phyloP scores from a whole-genome alignment of 1,284 basidiomycete genomes.

The Heliocybe sulcata region DNA sequence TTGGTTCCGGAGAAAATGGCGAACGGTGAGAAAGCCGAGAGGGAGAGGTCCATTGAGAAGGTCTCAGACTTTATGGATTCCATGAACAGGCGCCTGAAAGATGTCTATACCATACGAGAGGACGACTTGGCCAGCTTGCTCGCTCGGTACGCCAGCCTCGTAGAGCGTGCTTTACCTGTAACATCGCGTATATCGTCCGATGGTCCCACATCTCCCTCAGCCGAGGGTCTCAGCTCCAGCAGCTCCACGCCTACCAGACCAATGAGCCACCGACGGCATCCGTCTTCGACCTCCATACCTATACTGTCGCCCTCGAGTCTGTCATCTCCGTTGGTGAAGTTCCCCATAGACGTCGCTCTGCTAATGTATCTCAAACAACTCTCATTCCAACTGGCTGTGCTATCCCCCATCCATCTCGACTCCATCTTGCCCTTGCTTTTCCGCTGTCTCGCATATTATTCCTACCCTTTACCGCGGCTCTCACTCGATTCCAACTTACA shows the following conservation, averaged over 20 bases:
- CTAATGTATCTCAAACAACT: slow-evolving; percentile 60
- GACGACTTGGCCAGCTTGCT: slow-evolving; percentile 44
- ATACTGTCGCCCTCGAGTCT: slow-evolving; percentile 16
- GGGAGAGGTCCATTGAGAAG: slow-evolving; percentile 53
- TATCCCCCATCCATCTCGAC: slow-evolving; percentile 45
- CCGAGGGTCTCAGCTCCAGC: slow-evolving; percentile 18
- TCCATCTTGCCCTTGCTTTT: slow-evolving; percentile 65
- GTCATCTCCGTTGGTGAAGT: slow-evolving; percentile 24
- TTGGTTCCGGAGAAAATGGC: slow-evolving; percentile 26
- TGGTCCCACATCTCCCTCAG: slow-evolving; percentile 13
- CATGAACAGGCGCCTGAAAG: slow-evolving; percentile 41
- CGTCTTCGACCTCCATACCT: slow-evolving; percentile 40
- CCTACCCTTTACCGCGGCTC: slow-evolving; percentile 57
- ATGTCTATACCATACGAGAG: slow-evolving; percentile 51
- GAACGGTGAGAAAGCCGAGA: slow-evolving; percentile 41
- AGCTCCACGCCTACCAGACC: slow-evolving; percentile 22
- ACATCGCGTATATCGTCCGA: slow-evolving; percentile 17
- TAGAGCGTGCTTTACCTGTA: slow-evolving; percentile 35
- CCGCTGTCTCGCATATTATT: slow-evolving; percentile 54
- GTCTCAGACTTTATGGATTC: slow-evolving; percentile 49
- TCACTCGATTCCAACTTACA: slow-evolving; percentile 35
- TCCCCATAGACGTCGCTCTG: slow-evolving; percentile 53
- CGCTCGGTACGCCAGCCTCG: slow-evolving; percentile 48
- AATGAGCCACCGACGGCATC: slow-evolving; percentile 45
- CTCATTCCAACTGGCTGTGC: slow-evolving; percentile 44